Percentiles rank a stretch among this genome's conserved stretches.
These are phyloP conservation scores for Exserohilum rostratum DNA, from an alignment of 2,329 filamentous ascomycete genomes.

Conservation along the genomic window DNA sequence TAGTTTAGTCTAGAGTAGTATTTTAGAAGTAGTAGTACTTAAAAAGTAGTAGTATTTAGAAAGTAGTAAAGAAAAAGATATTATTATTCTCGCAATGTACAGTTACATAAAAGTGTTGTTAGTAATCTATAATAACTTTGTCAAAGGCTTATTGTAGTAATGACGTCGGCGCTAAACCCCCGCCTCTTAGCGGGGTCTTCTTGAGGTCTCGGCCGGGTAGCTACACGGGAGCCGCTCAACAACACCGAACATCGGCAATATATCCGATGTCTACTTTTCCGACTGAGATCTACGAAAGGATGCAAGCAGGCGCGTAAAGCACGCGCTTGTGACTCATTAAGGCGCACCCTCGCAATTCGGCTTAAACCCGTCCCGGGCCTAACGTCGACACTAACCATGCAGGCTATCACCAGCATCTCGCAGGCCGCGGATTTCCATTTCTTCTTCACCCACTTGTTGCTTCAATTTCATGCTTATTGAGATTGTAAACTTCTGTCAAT, in stretches of 20 bases:
- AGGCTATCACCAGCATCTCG: conserved; percentile 10
- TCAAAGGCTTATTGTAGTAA: too few species aligned
- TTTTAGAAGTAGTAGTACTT: too few species aligned
- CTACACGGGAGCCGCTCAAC: background rate
- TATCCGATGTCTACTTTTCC: background rate
- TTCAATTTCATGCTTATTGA: background rate
- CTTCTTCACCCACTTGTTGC: conserved; percentile 1
- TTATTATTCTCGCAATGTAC: too few species aligned
- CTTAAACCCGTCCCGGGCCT: conserved; percentile 21
- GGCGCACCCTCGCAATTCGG: background rate
- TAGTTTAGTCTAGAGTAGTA: too few species aligned
- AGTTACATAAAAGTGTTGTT: too few species aligned
- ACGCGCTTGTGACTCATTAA: conserved; percentile 12
- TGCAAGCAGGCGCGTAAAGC: background rate
- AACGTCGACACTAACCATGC: conserved; percentile 16
- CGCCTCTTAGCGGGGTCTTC: background rate
- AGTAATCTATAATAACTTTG: too few species aligned
- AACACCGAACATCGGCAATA: too few species aligned
- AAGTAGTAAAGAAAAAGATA: too few species aligned
- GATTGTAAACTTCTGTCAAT: background rate
- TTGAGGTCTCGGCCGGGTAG: background rate
- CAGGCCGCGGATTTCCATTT: conserved; percentile 8
- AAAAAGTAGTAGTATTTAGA: too few species aligned
- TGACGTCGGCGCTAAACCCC: too few species aligned
- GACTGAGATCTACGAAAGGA: conserved; percentile 1